These are phyloP conservation scores for Diatrype stigma DNA, from an alignment of 2,329 filamentous ascomycete genomes.

Conservation along the genomic window DNA sequence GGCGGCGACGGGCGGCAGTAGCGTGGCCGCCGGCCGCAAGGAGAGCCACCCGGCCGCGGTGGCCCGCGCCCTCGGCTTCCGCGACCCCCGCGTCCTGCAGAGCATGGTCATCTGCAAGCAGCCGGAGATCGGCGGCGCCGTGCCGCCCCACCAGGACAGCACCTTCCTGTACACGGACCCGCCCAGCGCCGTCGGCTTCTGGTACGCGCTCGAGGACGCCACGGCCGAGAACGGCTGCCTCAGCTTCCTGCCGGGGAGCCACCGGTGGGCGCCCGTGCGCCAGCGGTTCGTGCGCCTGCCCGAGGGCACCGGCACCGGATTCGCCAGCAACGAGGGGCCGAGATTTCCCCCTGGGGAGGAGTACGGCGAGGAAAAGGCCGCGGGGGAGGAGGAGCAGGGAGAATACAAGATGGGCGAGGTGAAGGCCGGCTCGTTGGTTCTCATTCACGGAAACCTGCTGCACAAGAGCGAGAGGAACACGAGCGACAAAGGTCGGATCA, in stretches of 20 bases:
- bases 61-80: constrained; percentile 67
- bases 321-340: constrained; percentile 64
- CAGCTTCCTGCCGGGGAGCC: constrained; percentile 79
- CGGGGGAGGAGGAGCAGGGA: constrained; percentile 37
- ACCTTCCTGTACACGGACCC: constrained; percentile 89
- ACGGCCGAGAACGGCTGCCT: constrained; percentile 83
- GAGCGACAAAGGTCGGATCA: constrained; percentile 81
- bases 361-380: constrained; percentile 40
- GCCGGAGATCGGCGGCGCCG: constrained; percentile 88
- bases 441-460: constrained; percentile 93
- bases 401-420: constrained; percentile 80
- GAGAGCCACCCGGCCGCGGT: constrained; percentile 52
- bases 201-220: constrained; percentile 95
- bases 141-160: constrained; percentile 87
- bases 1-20: constrained; percentile 40
- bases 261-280: constrained; percentile 63
- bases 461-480: constrained; percentile 95
- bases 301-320: constrained; percentile 56
- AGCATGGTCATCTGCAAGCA: constrained; percentile 99
- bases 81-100: constrained; percentile 74
- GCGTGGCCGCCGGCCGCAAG: constrained; percentile 25
- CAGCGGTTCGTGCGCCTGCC: constrained; percentile 69
- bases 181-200: constrained; percentile 88
- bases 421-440: constrained; percentile 81
- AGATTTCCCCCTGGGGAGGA: constrained; percentile 55